These are phyloP conservation scores for Candida manassasensis DNA, from an alignment of 805 yeast genomes.

Conservation along the genomic window DNA sequence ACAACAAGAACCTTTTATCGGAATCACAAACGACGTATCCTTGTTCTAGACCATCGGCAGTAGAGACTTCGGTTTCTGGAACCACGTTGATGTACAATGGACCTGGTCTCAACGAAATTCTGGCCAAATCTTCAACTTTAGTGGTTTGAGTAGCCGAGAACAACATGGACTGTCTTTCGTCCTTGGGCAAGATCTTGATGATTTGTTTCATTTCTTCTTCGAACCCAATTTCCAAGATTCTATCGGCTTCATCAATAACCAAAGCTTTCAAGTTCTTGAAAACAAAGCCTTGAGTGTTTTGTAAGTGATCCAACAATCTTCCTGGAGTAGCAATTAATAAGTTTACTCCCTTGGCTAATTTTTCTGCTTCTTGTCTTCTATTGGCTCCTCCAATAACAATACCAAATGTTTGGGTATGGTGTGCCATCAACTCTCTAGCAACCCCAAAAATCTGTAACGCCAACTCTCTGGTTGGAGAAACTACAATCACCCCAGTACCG, in stretches of 20 bases:
- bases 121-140: slow-evolving; percentile 95
- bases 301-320: slow-evolving; percentile 90
- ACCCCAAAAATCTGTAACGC: slow-evolving; percentile 98
- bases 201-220: slow-evolving; percentile 99
- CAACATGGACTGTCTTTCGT: slow-evolving; percentile 92
- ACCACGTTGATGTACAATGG: slow-evolving; percentile 93
- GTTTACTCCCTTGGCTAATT: slow-evolving; percentile 89
- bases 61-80: slow-evolving; percentile 73
- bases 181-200: slow-evolving; percentile 85
- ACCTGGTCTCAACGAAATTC: slow-evolving; percentile 91
- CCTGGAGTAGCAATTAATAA: slow-evolving; percentile 96
- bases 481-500: slow-evolving; percentile 95
- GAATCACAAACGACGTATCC: slow-evolving; percentile 98
- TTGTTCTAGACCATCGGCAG: slow-evolving; percentile 96
- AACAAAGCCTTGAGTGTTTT: slow-evolving; percentile 89
- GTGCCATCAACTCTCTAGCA: slow-evolving; percentile 87
- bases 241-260: slow-evolving; percentile 96
- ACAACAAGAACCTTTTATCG: slow-evolving; percentile 83
- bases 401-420: slow-evolving; percentile 90
- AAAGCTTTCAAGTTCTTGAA: slow-evolving; percentile 92
- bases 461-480: slow-evolving; percentile 95
- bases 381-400: slow-evolving; percentile 98
- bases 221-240: slow-evolving; percentile 95
- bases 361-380: slow-evolving; percentile 95
- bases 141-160: slow-evolving; percentile 99